These are phyloP conservation scores for Alternaria angustiovoidea DNA, from an alignment of 2,329 filamentous ascomycete genomes.

Conservation along the genomic window DNA sequence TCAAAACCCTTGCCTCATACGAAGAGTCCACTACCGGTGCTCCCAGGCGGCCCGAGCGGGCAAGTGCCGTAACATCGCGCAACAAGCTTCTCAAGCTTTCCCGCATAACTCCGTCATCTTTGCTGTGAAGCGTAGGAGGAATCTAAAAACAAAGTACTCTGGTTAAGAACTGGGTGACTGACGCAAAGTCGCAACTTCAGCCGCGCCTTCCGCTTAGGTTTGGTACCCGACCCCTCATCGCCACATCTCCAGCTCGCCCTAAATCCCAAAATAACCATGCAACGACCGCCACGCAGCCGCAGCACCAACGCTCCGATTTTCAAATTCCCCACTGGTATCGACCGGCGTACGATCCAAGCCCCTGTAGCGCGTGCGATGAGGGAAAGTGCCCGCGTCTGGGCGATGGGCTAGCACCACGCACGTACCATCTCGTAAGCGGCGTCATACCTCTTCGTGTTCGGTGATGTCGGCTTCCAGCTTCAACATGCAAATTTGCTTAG, in stretches of 20 bases:
- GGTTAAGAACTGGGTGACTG: not conserved
- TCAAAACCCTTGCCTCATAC: not conserved
- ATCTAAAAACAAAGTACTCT: not conserved
- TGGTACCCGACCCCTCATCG: not conserved
- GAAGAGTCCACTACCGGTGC: not conserved
- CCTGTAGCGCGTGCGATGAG: not conserved
- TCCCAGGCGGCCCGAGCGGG: not conserved
- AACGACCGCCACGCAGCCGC: not conserved
- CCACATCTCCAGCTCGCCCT: slow-evolving; percentile 1
- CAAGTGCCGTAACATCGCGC: not conserved
- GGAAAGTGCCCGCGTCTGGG: slow-evolving; percentile 6
- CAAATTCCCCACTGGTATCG: not conserved
- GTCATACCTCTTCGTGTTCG: slow-evolving; percentile 17
- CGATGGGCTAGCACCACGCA: slow-evolving; percentile 12
- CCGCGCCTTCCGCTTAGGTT: not conserved
- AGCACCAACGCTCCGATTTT: not conserved
- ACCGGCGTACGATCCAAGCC: not conserved
- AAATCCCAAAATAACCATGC: slow-evolving; percentile 8
- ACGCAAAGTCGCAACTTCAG: not conserved
- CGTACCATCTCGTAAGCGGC: slow-evolving; percentile 7
- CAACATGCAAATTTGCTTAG: slow-evolving; percentile 3
- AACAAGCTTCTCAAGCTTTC: slow-evolving; percentile 3
- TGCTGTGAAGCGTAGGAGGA: not conserved
- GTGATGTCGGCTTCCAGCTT: slow-evolving; percentile 6
- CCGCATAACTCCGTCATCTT: not conserved